Evolutionary conservation across 495 filamentous ascomycete genomes (phyloP), one percentile per base, ranked within the genome.

Genomic region (Penicillium atrosanguineum): DNA sequence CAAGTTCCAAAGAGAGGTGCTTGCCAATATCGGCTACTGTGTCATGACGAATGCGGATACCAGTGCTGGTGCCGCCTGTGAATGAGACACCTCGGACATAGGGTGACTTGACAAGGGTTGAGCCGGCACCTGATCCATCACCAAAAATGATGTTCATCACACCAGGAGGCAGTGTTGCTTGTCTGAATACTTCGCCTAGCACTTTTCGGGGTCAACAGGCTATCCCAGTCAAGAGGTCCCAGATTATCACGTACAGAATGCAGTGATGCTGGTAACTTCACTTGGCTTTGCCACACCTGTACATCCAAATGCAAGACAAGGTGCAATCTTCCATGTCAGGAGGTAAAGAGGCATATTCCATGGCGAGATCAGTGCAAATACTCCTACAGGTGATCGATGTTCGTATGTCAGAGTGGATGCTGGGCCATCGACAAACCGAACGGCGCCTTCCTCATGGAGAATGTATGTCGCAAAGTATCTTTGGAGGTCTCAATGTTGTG

Each of bases 301-400:
- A 53, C 74, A 75, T 12, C 78, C 78, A 7, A 71, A 69, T 6
- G 73, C 74, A 12, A 81, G 66, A 14, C 75, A 76, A 9, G 76
- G 68, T 12, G 69, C 75, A 43, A 69, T 66, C 53, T 81, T 81
- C 53, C 60, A 56, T 16, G 60, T 63, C 11, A 63, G 31, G 16
- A 60, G 56, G 44, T 60, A 60, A 16, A 63, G 37, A 2, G 60
- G 60, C 60, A 63, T 63, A 34, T 63, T 63, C 60, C 60, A 63
- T 21, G 60, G 60, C 15, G 59, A 48, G 36, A 62, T 62, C 7
- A 62, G 37, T 11, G 48, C 52, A 21, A 59, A 59, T 23, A 60
- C 56, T 7, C 60, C 53, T 15, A 59, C 41, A 6, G 59, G 55
- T 0, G 59, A 62, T 20, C 59, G 59, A 21, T 62, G 55, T 34